Evolutionary conservation across 768 basidiomycete genomes (phyloP).

Genomic region (Phylloporus sp.): DNA sequence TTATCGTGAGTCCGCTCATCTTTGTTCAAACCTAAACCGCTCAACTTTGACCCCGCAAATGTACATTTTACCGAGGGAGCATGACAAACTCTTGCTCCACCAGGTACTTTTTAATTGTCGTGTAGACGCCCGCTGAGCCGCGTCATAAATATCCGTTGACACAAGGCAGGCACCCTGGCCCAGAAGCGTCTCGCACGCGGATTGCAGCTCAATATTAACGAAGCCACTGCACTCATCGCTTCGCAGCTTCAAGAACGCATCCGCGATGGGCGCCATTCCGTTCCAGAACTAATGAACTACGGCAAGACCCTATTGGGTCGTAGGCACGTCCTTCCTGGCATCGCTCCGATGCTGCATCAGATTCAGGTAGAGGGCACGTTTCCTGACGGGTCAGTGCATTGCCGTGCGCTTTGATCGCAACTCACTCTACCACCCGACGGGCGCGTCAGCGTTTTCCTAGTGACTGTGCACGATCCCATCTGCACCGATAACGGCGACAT

Average conservation of each 20-base stretch:
- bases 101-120: slow-evolving; percentile 39
- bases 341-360: slow-evolving; percentile 71
- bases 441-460: slow-evolving; percentile 67
- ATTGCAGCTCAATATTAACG: slow-evolving; percentile 77
- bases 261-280: slow-evolving; percentile 82
- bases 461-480: slow-evolving; percentile 94
- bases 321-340: slow-evolving; percentile 82
- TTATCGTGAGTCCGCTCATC: slow-evolving; percentile 4
- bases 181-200: slow-evolving; percentile 96
- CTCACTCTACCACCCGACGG: neutral
- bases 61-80: slow-evolving; percentile 72
- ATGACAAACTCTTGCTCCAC: slow-evolving; percentile 71
- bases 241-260: slow-evolving; percentile 92
- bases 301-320: slow-evolving; percentile 87
- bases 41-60: slow-evolving; percentile 34
- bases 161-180: slow-evolving; percentile 79
- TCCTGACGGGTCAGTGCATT: slow-evolving; percentile 61
- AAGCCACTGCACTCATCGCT: slow-evolving; percentile 87
- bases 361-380: slow-evolving; percentile 96
- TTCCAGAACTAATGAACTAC: slow-evolving; percentile 89
- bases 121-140: neutral
- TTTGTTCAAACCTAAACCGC: neutral
- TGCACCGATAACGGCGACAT: slow-evolving; percentile 79
- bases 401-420: neutral
- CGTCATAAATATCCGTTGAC: neutral